These are phyloP conservation scores for Monosporozyma siamensis DNA, from an alignment of 805 yeast genomes.

Conservation along the genomic window DNA sequence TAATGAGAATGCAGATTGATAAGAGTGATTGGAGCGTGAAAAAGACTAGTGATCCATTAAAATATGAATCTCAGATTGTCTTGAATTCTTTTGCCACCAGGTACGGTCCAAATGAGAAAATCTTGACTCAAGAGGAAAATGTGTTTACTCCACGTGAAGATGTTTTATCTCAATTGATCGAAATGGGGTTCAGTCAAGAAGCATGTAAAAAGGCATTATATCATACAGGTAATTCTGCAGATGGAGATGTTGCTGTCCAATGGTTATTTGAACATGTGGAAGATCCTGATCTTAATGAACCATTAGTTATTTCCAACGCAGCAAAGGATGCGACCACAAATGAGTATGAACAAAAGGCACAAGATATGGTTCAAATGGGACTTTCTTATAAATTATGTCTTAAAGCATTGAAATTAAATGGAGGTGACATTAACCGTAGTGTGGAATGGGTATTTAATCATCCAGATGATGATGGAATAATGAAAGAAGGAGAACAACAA, in stretches of 20 bases:
- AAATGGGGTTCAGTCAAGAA: conserved; percentile 82
- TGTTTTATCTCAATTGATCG: conserved; percentile 45
- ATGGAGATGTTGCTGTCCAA: conserved; percentile 69
- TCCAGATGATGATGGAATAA: conserved; percentile 66
- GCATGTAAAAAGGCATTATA: conserved; percentile 60
- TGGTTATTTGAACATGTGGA: conserved; percentile 90
- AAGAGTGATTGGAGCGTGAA: conserved; percentile 72
- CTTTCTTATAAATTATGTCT: conserved; percentile 53
- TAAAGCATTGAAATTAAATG: conserved; percentile 57
- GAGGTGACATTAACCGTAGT: conserved; percentile 60
- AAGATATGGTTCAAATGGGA: conserved; percentile 55
- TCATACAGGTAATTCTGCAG: conserved; percentile 51
- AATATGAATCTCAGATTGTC: not conserved
- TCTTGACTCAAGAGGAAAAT: conserved; percentile 18
- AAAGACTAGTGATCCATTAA: conserved; percentile 31
- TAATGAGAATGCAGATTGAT: conserved; percentile 70
- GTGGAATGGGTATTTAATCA: conserved; percentile 86
- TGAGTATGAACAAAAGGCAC: conserved; percentile 20
- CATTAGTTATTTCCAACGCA: conserved; percentile 36
- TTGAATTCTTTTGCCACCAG: conserved; percentile 10
- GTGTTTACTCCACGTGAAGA: conserved; percentile 47
- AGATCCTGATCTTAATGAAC: conserved; percentile 65
- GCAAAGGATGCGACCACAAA: conserved; percentile 2
- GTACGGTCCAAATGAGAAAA: conserved; percentile 19
- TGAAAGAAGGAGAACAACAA: conserved; percentile 19